Base-by-base conservation (phyloP, 2,329 filamentous ascomycete genomes). In the Lasiodiplodia sp. region DNA sequence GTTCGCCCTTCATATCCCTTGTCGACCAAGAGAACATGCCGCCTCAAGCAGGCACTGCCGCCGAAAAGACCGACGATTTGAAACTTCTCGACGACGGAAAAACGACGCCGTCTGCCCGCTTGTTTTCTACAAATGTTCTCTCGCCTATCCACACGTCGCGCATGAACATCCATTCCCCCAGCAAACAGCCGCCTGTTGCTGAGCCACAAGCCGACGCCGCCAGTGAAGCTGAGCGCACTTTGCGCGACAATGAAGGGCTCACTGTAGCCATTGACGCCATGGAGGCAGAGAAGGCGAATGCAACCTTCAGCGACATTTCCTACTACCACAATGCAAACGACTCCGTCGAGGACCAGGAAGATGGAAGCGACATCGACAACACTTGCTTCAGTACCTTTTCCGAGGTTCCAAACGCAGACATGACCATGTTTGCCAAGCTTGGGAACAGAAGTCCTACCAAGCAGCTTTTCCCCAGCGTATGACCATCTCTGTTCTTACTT, bases 311-410 rank as follows among this genome's bases (percentile, higher is more conserved):
- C 58, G 71, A 75, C 47, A 73, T 71, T 56, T 72, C 72, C 8
- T 69, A 74, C 53, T 71, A 73, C 28, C 71, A 73, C 11, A 62
- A 65, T 49, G 64, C 64, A 14, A 49, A 37, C 28, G 69, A 71
- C 6, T 69, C 69, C 16, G 72, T 74, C 8, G 75, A 77, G 55
- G 70, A 73, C n/a, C 28, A 66, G 11, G 69, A 68, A 23, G 71
- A 73, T 1, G 69, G 72, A 37, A 70, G 70, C 6, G 76, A 71
- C 62, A 72, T 84, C 14, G 91, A 93, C 72, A 90, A 93, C 73
- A 91, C 89, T 81, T 91, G 87, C 75, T 92, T 97, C 77, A 97
- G 93, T 82, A 89, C 87, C 14, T 97, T 97, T 80, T 97, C 95
- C 1, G 93, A 93, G 10, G 88, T 97, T 66, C 93, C 93, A 6